Base-by-base conservation (phyloP, 495 filamentous ascomycete genomes). In the Aspergillus diversus region DNA sequence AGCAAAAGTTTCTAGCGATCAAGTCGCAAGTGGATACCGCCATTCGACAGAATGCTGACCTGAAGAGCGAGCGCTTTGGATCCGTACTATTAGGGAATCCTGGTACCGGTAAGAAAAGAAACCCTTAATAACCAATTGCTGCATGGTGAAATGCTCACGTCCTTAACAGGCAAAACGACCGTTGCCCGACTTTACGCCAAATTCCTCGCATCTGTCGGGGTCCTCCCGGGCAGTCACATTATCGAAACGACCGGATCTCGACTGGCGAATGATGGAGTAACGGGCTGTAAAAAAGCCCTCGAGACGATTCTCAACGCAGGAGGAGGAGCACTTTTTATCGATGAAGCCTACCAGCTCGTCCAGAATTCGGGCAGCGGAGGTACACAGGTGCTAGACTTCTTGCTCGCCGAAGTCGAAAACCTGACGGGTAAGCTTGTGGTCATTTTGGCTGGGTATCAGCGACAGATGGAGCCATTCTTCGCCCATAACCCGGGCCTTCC, bases 391-490 rank as follows among this genome's bases (percentile, higher is more conserved):
- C 80, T 96, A 9, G 89, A 94, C 61, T 92, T 86, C 61, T 76
- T 94, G 0, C 82, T 96, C 0, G 84, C 87, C 0, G 89, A 93
- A 64, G 83, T 92, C 33, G 90, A 94, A 70, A 91, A 92, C 47
- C 75, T 86, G 16, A 85, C 80, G 2, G 92, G 92, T 1, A 91
- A 91, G 70, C 72, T 94, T 11, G 87, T 90, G 0, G 88, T 96
- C 60, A 83, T 96, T 13, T 78, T 93, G 5, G 90, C 91, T 0
- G 91, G 92, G 1, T 94, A 94, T 74, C 83, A 83, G 56, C 86
- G 86, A 58, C 77, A 89, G 59, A 96, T 96, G 91, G 90, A 94
- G 70, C 80, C 78, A 9, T 92, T 96, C 73, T 92, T 91, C 56
- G 83, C 81, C 0, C 90, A 93, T 63, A 94, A 93, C 59, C 89